These are phyloP conservation scores for Taphrina confusa DNA, from an alignment of 1,139 yeast genomes.

Conservation along the genomic window DNA sequence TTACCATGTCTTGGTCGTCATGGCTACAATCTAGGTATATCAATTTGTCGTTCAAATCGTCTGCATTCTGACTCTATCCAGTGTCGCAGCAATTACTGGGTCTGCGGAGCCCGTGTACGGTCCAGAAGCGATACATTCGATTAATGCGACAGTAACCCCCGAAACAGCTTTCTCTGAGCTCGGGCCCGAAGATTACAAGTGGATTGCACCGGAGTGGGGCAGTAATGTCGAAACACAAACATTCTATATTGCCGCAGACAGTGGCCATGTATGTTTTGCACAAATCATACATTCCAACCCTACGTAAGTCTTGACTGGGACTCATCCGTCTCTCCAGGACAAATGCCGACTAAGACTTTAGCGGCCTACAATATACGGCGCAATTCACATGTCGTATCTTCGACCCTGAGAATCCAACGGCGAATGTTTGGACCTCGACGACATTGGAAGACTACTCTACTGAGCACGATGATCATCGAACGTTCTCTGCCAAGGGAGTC, in stretches of 20 bases:
- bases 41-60: neutral
- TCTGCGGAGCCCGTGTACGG: conserved; percentile 98
- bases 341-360: neutral
- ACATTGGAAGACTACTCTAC: conserved; percentile 75
- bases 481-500: conserved; percentile 48
- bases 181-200: conserved; percentile 64
- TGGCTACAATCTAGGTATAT: conserved; percentile 33
- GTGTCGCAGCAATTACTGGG: conserved; percentile 92
- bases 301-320: conserved; percentile 62
- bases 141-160: conserved; percentile 61
- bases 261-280: conserved; percentile 75
- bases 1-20: conserved; percentile 32
- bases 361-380: conserved; percentile 55
- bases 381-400: conserved; percentile 87
- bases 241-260: conserved; percentile 71
- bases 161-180: conserved; percentile 59
- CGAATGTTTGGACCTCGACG: conserved; percentile 82
- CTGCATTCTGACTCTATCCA: conserved; percentile 32
- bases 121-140: conserved; percentile 83
- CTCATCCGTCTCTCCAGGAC: neutral
- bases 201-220: conserved; percentile 65
- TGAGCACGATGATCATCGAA: conserved; percentile 51
- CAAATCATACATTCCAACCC: conserved; percentile 92
- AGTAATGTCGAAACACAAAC: conserved; percentile 96
- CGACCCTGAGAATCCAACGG: conserved; percentile 56